Evolutionary conservation across 2,329 filamentous ascomycete genomes (phyloP), one percentile per base, ranked within the genome.

Genomic region (Diaporthe citrichinensis): DNA sequence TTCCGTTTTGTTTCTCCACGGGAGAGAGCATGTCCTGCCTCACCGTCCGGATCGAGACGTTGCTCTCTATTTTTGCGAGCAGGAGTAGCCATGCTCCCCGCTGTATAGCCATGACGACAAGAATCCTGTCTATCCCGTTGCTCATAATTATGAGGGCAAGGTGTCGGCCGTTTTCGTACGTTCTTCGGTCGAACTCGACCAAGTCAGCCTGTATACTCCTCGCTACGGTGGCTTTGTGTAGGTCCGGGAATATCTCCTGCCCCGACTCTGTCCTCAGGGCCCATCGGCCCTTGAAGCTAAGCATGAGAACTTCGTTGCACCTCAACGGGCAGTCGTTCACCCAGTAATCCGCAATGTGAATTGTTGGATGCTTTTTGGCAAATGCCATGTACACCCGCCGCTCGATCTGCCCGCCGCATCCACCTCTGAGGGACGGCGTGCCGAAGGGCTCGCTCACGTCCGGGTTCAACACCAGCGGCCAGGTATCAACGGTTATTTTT

Each of bases 141-240:
- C 65, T 39, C 65, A 68, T 53, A 8, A 68, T 53, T 15, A 68
- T 53, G 9, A 68, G 23, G 6, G 65, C 65, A 10, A 68, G 46
- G 10, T 68, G 65, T 7, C 49, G 65, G 23, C 65, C 65, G 20
- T 39, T 68, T 28, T 25, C 65, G 6, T 68, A 68, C 10, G 65
- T 68, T 20, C 65, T 53, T 4, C 65, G 65, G 65, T 68, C 65
- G 65, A 68, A 68, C 31, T 68, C 65, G 46, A 68, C 65, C 28
- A 68, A 68, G 34, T 68, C 65, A 15, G 65, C 65, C 34, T 53
- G 65, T 28, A 68, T 53, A 10, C 46, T 53, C 65, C 65, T 53
- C 2, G 65, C 65, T 3, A 68, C 65, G 20, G 65, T 68, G 9
- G 65, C 65, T 39, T 68, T 68, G 34, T 68, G 46, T 14, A 68